phyloP scores from a whole-genome alignment of 257 asterid species.

The Galeopsis tetrahit region DNA sequence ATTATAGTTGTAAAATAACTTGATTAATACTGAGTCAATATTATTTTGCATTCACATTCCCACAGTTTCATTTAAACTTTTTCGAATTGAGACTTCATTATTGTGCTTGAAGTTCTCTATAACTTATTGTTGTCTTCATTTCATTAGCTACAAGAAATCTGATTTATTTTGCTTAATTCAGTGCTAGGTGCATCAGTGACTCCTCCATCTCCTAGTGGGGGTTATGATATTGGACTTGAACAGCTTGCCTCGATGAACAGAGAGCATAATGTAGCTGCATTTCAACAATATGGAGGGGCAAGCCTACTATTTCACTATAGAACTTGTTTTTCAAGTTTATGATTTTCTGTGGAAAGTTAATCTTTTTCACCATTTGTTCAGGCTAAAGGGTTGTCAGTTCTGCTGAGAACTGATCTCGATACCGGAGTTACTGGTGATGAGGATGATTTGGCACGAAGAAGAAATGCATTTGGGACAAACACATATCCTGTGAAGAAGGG shows the following conservation, averaged over 20 bases:
- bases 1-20: background rate
- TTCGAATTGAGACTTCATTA: background rate
- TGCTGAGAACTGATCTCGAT: constrained; percentile 69
- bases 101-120: constrained; percentile 10
- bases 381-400: constrained; percentile 70
- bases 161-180: constrained; percentile 38
- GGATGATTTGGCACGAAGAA: constrained; percentile 59
- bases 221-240: constrained; percentile 68
- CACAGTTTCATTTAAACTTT: background rate
- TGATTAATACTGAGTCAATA: background rate
- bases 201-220: constrained; percentile 67
- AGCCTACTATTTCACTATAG: constrained; percentile 34
- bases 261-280: constrained; percentile 67
- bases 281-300: constrained; percentile 89
- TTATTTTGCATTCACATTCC: background rate
- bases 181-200: constrained; percentile 70
- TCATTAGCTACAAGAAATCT: constrained; percentile 22
- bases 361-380: constrained; percentile 36
- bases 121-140: background rate
- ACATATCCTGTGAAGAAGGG: constrained; percentile 93
- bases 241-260: constrained; percentile 79
- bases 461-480: constrained; percentile 74
- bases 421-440: constrained; percentile 65
- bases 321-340: constrained; percentile 4
- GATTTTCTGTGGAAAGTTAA: constrained; percentile 11